Evolutionary conservation across 2,329 filamentous ascomycete species (phyloP).

Genomic region (Aspergillus persii): DNA sequence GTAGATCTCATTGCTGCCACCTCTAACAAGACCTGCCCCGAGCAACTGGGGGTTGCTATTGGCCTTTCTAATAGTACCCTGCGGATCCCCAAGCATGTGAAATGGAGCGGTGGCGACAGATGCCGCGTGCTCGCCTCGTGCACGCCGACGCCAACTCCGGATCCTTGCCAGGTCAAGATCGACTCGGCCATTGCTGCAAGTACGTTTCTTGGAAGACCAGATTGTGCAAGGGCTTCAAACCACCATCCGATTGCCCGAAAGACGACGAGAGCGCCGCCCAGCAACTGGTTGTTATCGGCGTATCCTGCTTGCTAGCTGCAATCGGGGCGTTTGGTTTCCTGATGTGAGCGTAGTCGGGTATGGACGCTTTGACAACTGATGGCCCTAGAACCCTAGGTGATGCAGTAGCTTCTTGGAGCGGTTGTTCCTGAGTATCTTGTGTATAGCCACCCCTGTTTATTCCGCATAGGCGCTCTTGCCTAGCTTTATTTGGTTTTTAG

Average conservation of each 20-base stretch:
- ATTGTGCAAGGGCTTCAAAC: neutral
- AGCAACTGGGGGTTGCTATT: slow-evolving; percentile 6
- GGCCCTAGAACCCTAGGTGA: neutral
- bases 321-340: slow-evolving; percentile 1
- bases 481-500: too few relatives aligned
- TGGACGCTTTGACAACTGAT: neutral
- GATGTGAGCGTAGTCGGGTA: neutral
- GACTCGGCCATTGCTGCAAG: neutral
- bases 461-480: too few relatives aligned
- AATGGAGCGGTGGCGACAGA: neutral
- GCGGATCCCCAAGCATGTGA: neutral
- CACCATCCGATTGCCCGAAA: slow-evolving; percentile 4
- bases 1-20: slow-evolving; percentile 16
- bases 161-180: slow-evolving; percentile 6
- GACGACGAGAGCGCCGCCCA: slow-evolving; percentile 2
- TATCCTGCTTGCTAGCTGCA: neutral
- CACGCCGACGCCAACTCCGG: neutral
- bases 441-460: too few relatives aligned
- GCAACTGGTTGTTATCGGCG: neutral
- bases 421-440: too few relatives aligned
- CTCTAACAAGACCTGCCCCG: slow-evolving; percentile 9
- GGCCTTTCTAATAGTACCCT: slow-evolving; percentile 5
- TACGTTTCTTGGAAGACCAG: neutral
- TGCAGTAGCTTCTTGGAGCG: too few relatives aligned
- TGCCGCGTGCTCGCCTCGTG: slow-evolving; percentile 1